Evolutionary conservation across 805 yeast species (phyloP), one percentile per base, ranked within the genome.

Genomic region (Yarrowia bubula): DNA sequence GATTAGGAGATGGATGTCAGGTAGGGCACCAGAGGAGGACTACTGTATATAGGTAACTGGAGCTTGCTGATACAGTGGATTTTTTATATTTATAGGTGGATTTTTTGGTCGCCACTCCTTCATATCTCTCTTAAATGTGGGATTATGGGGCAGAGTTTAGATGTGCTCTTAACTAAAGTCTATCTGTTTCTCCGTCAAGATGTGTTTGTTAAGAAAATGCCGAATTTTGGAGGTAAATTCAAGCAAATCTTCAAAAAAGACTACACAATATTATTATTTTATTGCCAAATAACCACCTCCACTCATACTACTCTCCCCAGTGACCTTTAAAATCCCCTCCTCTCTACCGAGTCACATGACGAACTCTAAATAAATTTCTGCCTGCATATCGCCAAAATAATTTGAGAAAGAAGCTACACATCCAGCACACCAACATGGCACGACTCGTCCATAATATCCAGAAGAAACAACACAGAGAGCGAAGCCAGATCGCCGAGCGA

Each of bases 391-490:
- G 46, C 38, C 38, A 39, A 62, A 50, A 41, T 62, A 18, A 48
- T 62, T 53, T 18, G 17, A 10, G 14, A 14, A 14, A 15, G 13
- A 5, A 46, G 32, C 28, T n/a, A 48, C 35, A 38, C 41, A 43
- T 28, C 32, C n/a, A 17, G 32, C 35, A 43, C 51, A 33, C n/a
- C 65, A 37, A 14, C 35, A 65, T 65, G 67, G 67, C 65, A 15
- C 43, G 48, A 35, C 51, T 65, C 6, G 53, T 42, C 17, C 98
- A 92, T 75, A 89, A 91, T 73, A 87, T 93, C 10, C 98, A 93
- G 76, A 95, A 96, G 80, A 95, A 91, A 73, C 98, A 95, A 79
- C 99, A 95, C 73, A 81, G 92, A 66, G 99, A 95, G 79, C 85
- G 99, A 72, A 84, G 97, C 6, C 99, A 95, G 77, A 89, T 93